Conservation (phyloP, 225 moss, liverwort and hornwort genomes). For the Takakia lepidozioides region DNA sequence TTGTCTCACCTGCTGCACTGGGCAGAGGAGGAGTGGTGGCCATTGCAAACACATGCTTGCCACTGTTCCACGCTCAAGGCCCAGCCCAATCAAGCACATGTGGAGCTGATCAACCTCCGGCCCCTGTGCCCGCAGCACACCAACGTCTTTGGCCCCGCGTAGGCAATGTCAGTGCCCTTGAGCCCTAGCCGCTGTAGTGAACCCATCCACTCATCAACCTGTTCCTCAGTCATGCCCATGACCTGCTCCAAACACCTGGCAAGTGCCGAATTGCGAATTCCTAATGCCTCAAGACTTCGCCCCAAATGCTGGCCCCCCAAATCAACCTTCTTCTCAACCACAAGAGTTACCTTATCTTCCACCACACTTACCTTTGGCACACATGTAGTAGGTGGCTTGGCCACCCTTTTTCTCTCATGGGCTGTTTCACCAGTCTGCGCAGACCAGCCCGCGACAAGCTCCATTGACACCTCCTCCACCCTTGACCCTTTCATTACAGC, state of each 20-base stretch:
- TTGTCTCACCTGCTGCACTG: constrained; percentile 31
- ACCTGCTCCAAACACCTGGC: constrained; percentile 38
- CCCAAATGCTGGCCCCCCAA: constrained; percentile 29
- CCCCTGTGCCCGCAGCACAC: constrained; percentile 33
- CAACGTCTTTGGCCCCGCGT: constrained; percentile 39
- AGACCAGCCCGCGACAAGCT: constrained; percentile 20
- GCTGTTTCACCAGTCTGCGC: constrained; percentile 10
- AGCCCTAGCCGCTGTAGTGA: constrained; percentile 41
- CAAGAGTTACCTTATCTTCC: constrained; percentile 19
- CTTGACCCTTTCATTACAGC: constrained; percentile 25
- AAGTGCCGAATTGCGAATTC: constrained; percentile 35
- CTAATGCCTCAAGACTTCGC: constrained; percentile 44
- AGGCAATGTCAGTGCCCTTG: constrained; percentile 30
- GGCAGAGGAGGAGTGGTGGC: constrained; percentile 41
- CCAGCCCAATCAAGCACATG: constrained; percentile 22
- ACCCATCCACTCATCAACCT: constrained; percentile 48
- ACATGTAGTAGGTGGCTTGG: constrained; percentile 15
- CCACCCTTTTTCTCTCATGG: constrained; percentile 5
- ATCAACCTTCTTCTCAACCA: constrained; percentile 13
- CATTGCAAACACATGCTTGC: constrained; percentile 46
- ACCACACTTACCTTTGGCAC: not conserved
- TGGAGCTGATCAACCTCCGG: constrained; percentile 39
- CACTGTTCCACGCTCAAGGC: constrained; percentile 26
- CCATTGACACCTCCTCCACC: constrained; percentile 9
- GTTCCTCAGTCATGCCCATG: constrained; percentile 43